phyloP scores from a whole-genome alignment of 1,284 basidiomycete species.

The Cryptococcus maquisensis region DNA sequence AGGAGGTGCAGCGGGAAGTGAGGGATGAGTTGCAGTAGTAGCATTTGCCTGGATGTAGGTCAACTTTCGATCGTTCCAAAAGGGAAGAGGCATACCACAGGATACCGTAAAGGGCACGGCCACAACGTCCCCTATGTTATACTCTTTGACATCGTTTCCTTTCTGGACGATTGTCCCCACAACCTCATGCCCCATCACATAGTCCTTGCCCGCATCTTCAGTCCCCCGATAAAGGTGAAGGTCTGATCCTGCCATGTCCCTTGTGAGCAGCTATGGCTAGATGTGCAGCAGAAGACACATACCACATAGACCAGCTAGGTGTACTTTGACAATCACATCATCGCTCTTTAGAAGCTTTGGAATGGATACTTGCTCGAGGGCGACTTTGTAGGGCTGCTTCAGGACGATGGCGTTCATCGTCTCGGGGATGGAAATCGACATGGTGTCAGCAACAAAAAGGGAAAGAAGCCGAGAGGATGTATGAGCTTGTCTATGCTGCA shows the following conservation, averaged over 20 bases:
- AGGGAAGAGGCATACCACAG: slow-evolving; percentile 60
- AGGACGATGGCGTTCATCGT: slow-evolving; percentile 39
- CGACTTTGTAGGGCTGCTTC: slow-evolving; percentile 27
- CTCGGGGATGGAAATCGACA: background rate
- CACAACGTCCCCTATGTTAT: slow-evolving; percentile 76
- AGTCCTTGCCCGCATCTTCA: slow-evolving; percentile 34
- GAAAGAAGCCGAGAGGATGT: too few relatives aligned
- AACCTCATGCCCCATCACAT: slow-evolving; percentile 69
- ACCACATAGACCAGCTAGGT: slow-evolving; percentile 40
- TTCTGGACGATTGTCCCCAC: slow-evolving; percentile 71
- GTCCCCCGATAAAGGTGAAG: slow-evolving; percentile 71
- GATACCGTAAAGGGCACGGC: slow-evolving; percentile 79
- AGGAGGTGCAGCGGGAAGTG: slow-evolving; percentile 68
- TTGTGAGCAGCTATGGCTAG: background rate
- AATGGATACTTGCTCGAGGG: slow-evolving; percentile 28
- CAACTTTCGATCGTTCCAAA: background rate
- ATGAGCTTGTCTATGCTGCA: too few relatives aligned
- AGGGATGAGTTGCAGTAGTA: slow-evolving; percentile 67
- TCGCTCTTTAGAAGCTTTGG: slow-evolving; percentile 25
- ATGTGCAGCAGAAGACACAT: slow-evolving; percentile 6
- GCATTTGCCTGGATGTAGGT: slow-evolving; percentile 27
- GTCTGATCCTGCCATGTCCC: slow-evolving; percentile 63
- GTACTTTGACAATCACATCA: slow-evolving; percentile 39
- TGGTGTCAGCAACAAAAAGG: background rate
- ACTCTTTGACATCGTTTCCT: slow-evolving; percentile 61